phyloP scores from a whole-genome alignment of 352 stramenopile genomes.

The Paralagenidium karlingii region DNA sequence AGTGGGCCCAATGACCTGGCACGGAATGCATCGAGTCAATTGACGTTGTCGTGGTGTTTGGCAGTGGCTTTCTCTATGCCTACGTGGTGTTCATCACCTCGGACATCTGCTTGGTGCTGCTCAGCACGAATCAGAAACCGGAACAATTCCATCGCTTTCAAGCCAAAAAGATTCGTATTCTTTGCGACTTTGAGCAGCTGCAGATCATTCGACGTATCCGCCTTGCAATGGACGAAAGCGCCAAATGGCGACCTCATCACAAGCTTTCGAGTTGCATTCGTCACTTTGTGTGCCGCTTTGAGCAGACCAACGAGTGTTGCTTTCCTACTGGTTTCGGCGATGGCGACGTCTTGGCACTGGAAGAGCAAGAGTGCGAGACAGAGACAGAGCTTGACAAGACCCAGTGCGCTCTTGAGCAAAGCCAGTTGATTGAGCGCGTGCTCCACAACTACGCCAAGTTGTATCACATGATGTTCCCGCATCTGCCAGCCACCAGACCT shows the following conservation, averaged over 20 bases:
- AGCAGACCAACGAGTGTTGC: slow-evolving; percentile 48
- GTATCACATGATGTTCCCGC: too few relatives aligned
- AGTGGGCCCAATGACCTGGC: background rate
- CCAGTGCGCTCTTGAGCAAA: too few relatives aligned
- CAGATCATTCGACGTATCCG: slow-evolving; percentile 26
- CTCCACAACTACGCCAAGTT: too few relatives aligned
- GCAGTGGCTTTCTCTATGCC: slow-evolving; percentile 54
- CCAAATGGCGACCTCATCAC: slow-evolving; percentile 29
- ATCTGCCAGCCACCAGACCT: too few relatives aligned
- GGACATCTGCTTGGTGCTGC: slow-evolving; percentile 41
- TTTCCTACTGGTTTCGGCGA: too few relatives aligned
- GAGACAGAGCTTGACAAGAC: too few relatives aligned
- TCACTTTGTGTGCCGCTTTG: slow-evolving; percentile 63
- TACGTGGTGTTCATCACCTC: slow-evolving; percentile 54
- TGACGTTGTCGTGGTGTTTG: background rate
- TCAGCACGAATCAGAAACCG: slow-evolving; percentile 55
- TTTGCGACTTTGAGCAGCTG: slow-evolving; percentile 19
- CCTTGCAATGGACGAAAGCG: slow-evolving; percentile 14
- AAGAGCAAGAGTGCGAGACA: too few relatives aligned
- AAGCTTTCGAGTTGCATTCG: slow-evolving; percentile 26
- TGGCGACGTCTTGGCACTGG: too few relatives aligned
- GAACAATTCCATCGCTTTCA: slow-evolving; percentile 63
- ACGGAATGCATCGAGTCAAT: background rate
- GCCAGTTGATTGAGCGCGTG: too few relatives aligned
- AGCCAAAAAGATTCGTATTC: slow-evolving; percentile 32